Evolutionary conservation across 805 yeast genomes (phyloP).

Genomic region (Kregervanrija fluxuum): DNA sequence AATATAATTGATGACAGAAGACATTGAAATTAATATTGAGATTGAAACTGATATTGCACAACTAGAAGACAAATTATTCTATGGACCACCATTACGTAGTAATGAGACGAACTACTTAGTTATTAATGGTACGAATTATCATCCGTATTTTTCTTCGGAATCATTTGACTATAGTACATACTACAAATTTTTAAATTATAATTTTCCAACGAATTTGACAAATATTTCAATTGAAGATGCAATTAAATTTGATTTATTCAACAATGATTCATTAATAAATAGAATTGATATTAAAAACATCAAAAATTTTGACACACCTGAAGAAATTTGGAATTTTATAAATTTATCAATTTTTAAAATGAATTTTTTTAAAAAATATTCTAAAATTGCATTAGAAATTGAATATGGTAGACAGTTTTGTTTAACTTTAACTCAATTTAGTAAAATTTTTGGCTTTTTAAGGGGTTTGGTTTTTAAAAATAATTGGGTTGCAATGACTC

Average conservation of each 20-base stretch:
- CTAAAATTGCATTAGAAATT: constrained; percentile 7
- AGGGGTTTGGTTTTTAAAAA: neutral
- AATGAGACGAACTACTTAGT: no score
- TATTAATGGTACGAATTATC: no score
- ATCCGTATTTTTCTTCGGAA: no score
- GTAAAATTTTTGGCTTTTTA: constrained; percentile 9
- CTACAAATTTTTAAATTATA: no score
- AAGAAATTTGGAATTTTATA: constrained; percentile 7
- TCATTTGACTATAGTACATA: no score
- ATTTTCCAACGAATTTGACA: neutral
- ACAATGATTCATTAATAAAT: constrained; percentile 5
- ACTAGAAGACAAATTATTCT: no score
- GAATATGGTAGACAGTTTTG: constrained; percentile 5
- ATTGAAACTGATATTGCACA: no score
- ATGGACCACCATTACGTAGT: no score
- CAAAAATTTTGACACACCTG: constrained; percentile 2
- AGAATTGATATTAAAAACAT: constrained; percentile 4
- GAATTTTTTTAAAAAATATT: constrained; percentile 9
- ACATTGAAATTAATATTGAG: no score
- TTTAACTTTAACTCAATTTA: constrained; percentile 7
- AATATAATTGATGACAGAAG: no score
- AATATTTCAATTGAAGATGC: neutral
- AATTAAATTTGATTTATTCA: neutral
- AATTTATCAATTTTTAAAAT: constrained; percentile 3
- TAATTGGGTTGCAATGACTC: no score